Evolutionary conservation across 2,329 filamentous ascomycete species (phyloP).

Genomic region (Ciborinia camelliae): DNA sequence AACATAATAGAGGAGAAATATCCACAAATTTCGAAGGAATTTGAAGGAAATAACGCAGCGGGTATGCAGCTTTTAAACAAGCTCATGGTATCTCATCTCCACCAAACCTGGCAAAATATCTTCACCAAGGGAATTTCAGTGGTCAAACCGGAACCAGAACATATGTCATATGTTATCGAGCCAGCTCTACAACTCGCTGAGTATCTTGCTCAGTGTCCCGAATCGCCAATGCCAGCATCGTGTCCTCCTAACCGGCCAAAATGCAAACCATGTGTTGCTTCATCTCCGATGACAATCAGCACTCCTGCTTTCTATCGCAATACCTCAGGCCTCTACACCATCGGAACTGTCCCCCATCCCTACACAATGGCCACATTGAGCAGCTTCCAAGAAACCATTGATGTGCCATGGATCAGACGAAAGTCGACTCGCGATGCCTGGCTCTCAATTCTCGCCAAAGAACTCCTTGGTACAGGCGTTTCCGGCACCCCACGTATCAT

Average conservation of each 20-base stretch:
- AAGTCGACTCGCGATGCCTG: constrained; percentile 73
- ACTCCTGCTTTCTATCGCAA: constrained; percentile 69
- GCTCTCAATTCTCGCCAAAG: constrained; percentile 68
- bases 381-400: constrained; percentile 57
- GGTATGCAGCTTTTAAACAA: constrained; percentile 65
- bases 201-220: constrained; percentile 71
- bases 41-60: constrained; percentile 53
- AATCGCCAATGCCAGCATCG: constrained; percentile 67
- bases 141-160: constrained; percentile 72
- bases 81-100: constrained; percentile 81
- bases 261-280: constrained; percentile 70
- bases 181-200: constrained; percentile 70
- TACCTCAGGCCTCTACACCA: constrained; percentile 68
- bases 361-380: constrained; percentile 75
- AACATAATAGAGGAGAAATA: constrained; percentile 64
- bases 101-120: constrained; percentile 76
- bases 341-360: constrained; percentile 86
- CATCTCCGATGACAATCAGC: constrained; percentile 62
- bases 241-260: constrained; percentile 78
- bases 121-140: constrained; percentile 77
- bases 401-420: constrained; percentile 62
- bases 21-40: constrained; percentile 59
- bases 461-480: constrained; percentile 61
- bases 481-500: constrained; percentile 64
- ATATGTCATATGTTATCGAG: constrained; percentile 69